Conservation (phyloP, 441 rosid genomes). For the Bocquillonia castaneifolia region DNA sequence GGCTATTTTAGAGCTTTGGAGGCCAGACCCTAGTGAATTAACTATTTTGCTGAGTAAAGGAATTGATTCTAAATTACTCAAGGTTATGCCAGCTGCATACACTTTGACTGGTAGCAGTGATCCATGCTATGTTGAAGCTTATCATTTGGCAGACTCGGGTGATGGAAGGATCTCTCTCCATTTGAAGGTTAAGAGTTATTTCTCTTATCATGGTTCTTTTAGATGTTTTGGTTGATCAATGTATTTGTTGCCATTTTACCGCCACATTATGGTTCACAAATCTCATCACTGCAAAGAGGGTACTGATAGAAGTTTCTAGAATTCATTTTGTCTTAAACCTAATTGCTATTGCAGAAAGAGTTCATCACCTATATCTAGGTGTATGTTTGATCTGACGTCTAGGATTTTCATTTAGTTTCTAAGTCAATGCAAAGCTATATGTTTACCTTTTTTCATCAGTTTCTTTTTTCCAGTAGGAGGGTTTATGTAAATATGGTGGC, state of each 20-base stretch:
- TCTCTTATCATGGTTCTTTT: neutral
- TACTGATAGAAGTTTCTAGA: neutral
- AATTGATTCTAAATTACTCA: constrained; percentile 63
- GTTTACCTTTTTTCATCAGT: neutral
- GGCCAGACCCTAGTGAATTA: constrained; percentile 92
- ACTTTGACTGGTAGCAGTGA: constrained; percentile 94
- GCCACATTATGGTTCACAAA: neutral
- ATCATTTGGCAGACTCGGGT: constrained; percentile 92
- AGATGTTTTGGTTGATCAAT: neutral
- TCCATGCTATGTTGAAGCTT: constrained; percentile 95
- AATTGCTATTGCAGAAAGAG: neutral
- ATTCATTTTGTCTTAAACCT: neutral
- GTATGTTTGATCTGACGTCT: neutral
- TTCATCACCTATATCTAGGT: neutral
- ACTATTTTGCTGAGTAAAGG: constrained; percentile 77
- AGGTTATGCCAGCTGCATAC: constrained; percentile 75
- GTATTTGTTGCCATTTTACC: neutral
- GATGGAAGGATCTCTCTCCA: constrained; percentile 94
- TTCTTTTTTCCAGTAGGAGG: neutral
- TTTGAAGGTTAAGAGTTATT: constrained; percentile 56
- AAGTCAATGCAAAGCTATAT: too few species aligned
- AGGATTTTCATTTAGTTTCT: neutral
- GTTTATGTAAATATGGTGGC: neutral
- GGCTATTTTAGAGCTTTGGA: constrained; percentile 98
- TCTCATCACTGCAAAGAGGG: neutral